Base-by-base conservation (phyloP, 75 land plant species). In the Pinus albicaulis region DNA sequence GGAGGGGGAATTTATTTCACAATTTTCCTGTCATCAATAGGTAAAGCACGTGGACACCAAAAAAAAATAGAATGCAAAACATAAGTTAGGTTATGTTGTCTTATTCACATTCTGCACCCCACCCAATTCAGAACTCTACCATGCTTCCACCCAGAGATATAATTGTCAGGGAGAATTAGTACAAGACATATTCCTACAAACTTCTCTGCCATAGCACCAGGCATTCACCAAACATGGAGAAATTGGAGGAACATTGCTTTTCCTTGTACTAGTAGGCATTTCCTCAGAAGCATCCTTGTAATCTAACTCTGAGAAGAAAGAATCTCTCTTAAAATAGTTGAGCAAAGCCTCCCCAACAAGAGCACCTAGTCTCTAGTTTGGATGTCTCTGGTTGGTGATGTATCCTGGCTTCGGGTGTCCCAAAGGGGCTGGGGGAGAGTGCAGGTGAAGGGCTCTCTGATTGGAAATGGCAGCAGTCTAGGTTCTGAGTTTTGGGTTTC, bases 151-250 rank as follows among this genome's bases (percentile, higher is more conserved):
- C 12, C 19, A 24, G 7, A 19, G 19, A 64, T 16, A 36, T 64
- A 55, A 7, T 73, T 52, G n/a, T 77, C 79, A 77, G 38, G 86
- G 86, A 3, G 86, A 78, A 71, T 74, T 78, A 56, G 36, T 23
- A 38, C 78, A 64, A 57, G 87, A 82, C 0, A 71, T 38, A 72
- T 78, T 71, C 41, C 58, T 52, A 64, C 77, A 81, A 71, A 71
- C 75, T 77, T 82, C 87, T 76, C 72, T 72, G 0, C 81, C 78
- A 76, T 76, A 76, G 74, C 87, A 85, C 83, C 87, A 85, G 2
- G 73, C 76, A 16, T 76, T 48, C 56, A 63, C 78, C 38, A 74
- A 25, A 59, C 81, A n/a, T 23, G 87, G 75, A 48, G 80, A 55
- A 15, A 16, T 53, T 13, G 73, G 57, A 11, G 78, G 41, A 16